Percentiles rank a stretch among this genome's conserved stretches.
Conservation (phyloP, 257 asterid species). For the Thymus mandschuricus region DNA sequence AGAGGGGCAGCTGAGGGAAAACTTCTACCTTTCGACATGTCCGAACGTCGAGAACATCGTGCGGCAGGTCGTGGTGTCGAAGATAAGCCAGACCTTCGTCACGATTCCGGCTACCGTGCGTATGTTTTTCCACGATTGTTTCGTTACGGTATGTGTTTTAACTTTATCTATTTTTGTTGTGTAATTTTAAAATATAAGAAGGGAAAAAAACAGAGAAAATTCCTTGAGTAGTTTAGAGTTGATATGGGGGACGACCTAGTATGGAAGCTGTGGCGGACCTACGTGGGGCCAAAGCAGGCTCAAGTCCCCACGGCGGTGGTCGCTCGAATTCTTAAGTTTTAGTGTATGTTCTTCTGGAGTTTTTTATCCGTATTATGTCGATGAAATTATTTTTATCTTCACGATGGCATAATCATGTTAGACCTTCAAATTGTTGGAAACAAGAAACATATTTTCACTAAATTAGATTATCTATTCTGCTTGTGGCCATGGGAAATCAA, state of each 20-base stretch:
- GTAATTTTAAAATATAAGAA: no score
- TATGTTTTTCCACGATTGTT: conserved; percentile 77
- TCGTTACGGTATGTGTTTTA: conserved; percentile 51
- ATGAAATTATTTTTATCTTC: no score
- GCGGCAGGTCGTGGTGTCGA: conserved; percentile 43
- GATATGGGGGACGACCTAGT: neutral
- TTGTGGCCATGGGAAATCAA: neutral
- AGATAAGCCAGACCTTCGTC: conserved; percentile 51
- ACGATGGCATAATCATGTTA: neutral
- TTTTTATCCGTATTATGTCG: no score
- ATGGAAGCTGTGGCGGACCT: no score
- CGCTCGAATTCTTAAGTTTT: no score
- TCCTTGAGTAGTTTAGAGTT: no score
- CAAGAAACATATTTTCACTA: neutral
- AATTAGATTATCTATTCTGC: neutral
- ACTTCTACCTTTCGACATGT: conserved; percentile 58
- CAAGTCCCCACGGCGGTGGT: no score
- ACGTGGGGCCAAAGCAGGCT: no score
- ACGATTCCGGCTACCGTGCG: conserved; percentile 78
- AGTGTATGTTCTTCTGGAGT: no score
- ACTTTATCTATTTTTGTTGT: neutral
- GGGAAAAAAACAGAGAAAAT: no score
- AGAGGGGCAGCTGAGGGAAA: conserved; percentile 49
- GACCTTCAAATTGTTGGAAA: neutral
- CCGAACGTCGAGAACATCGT: conserved; percentile 62